phyloP scores from a whole-genome alignment of 176 grass and related monocot species.

The Aegilops longissima region DNA sequence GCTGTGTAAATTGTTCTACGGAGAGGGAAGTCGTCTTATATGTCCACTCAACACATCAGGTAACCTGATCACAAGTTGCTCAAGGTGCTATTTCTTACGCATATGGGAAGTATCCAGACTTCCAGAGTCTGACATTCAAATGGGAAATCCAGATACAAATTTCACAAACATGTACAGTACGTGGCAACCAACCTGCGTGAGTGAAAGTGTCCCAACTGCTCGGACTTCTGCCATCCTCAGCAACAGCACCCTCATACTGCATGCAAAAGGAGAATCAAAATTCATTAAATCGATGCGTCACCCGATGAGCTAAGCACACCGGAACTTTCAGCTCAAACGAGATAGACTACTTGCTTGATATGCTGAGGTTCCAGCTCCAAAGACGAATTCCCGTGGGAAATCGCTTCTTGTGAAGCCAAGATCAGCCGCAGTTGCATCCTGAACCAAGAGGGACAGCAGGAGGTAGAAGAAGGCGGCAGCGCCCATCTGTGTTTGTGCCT shows the following conservation, averaged over 20 bases:
- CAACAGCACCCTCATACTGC: slow-evolving; percentile 45
- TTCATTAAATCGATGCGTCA: neutral
- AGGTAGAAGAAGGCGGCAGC: neutral
- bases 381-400: slow-evolving; percentile 42
- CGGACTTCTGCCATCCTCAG: slow-evolving; percentile 47
- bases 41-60: too few relatives aligned
- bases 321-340: too few relatives aligned
- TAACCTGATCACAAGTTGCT: too few relatives aligned
- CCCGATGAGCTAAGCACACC: neutral
- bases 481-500: neutral
- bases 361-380: slow-evolving; percentile 42
- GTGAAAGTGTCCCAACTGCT: slow-evolving; percentile 40
- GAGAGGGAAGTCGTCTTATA: neutral
- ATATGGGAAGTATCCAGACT: too few relatives aligned
- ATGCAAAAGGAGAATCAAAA: neutral
- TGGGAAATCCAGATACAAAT: neutral
- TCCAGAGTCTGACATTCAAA: too few relatives aligned
- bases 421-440: neutral
- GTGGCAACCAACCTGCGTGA: slow-evolving; percentile 25
- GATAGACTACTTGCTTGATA: slow-evolving; percentile 8
- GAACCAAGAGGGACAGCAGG: neutral
- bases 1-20: neutral
- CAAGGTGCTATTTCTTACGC: too few relatives aligned
- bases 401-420: slow-evolving; percentile 34
- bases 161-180: neutral